These are phyloP conservation scores for Huntiella abstrusa DNA, from an alignment of 2,329 filamentous ascomycete genomes.

Conservation along the genomic window DNA sequence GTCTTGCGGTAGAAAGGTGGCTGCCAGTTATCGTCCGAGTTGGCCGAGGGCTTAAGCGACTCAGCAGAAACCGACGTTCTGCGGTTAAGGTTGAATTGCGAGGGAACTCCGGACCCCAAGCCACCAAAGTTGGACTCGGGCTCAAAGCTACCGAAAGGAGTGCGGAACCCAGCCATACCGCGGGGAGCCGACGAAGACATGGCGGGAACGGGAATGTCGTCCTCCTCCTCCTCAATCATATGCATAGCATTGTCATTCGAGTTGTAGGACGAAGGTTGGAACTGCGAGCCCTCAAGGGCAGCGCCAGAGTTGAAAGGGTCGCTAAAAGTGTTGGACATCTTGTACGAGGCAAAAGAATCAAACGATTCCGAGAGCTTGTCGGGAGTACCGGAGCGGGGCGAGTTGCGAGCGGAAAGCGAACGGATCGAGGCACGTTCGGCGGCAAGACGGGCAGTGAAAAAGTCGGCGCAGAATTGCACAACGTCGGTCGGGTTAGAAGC, in stretches of 20 bases:
- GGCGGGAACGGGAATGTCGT: conserved; percentile 48
- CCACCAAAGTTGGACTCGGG: conserved; percentile 29
- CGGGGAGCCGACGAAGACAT: conserved; percentile 43
- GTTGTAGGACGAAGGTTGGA: conserved; percentile 17
- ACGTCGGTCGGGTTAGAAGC: conserved; percentile 41
- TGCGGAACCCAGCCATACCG: conserved; percentile 11
- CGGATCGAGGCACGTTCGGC: conserved; percentile 32
- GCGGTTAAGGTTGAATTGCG: conserved; percentile 82
- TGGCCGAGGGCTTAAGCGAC: conserved; percentile 74
- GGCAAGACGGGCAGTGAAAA: conserved; percentile 46
- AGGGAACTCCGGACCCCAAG: conserved; percentile 52
- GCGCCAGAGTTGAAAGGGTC: conserved; percentile 35
- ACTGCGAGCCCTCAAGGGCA: conserved; percentile 39
- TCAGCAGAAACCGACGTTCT: conserved; percentile 94
- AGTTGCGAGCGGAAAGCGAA: conserved; percentile 9
- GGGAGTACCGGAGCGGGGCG: conserved; percentile 10
- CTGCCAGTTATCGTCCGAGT: conserved; percentile 73
- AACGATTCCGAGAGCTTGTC: conserved; percentile 7
- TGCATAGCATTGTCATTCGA: conserved; percentile 23
- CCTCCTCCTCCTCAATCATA: conserved; percentile 62
- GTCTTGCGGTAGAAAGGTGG: conserved; percentile 75
- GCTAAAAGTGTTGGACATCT: conserved; percentile 49
- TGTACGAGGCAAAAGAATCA: conserved; percentile 10
- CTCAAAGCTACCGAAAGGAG: conserved; percentile 35
- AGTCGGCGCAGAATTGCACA: conserved; percentile 52